Evolutionary conservation across 2,329 filamentous ascomycete species (phyloP).

Genomic region (Trichophyton mentagrophytes): DNA sequence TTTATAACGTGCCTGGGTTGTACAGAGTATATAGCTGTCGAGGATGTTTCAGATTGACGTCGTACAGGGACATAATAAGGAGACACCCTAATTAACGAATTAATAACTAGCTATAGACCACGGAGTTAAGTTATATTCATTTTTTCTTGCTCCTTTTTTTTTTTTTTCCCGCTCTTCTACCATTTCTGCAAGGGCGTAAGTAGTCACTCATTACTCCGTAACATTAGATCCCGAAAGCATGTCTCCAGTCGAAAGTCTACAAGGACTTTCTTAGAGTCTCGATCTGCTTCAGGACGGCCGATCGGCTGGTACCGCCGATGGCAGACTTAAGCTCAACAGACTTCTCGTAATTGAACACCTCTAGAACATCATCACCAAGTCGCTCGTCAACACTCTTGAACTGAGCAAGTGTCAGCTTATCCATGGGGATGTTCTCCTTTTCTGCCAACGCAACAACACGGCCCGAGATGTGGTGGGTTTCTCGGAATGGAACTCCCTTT

Average conservation of each 20-base stretch:
- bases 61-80: too few species aligned
- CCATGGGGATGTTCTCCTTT: constrained; percentile 53
- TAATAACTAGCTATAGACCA: too few species aligned
- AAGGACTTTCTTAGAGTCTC: constrained; percentile 36
- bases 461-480: constrained; percentile 68
- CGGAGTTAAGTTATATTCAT: too few species aligned
- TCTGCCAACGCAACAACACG: constrained; percentile 61
- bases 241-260: not conserved
- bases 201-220: not conserved
- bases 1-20: too few species aligned
- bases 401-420: constrained; percentile 53
- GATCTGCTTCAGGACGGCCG: constrained; percentile 56
- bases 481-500: constrained; percentile 52
- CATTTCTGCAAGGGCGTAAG: not conserved
- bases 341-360: constrained; percentile 66
- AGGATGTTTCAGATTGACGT: too few species aligned
- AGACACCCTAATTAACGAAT: too few species aligned
- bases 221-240: not conserved
- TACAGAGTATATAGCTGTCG: too few species aligned
- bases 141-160: too few species aligned
- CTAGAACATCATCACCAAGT: constrained; percentile 58
- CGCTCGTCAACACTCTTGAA: constrained; percentile 54
- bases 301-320: constrained; percentile 65
- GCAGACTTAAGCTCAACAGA: constrained; percentile 69
- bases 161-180: too few species aligned